Evolutionary conservation across 805 yeast genomes (phyloP), one percentile per base, ranked within the genome.

Genomic region (Teunomyces atbi): DNA sequence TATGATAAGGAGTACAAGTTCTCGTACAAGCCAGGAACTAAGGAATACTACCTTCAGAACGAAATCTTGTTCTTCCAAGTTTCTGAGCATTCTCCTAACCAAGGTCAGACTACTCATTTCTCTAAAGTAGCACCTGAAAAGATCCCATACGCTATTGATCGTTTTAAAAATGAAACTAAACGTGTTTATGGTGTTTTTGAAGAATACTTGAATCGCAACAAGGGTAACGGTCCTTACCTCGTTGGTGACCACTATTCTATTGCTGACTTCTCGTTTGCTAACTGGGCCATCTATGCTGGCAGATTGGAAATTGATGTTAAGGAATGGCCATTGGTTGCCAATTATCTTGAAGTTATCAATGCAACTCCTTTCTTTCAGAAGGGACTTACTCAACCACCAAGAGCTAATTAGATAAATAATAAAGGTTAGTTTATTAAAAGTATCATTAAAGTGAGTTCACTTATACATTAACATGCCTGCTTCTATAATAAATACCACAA

Each of bases 51-150:
- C 62, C 74, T 71, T 51, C 74, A 76, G 58, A 57, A 76, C 53
- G 81, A 79, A 51, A 74, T 83, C 76, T 52, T 77, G 6, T 69
- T 71, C 36, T 82, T 79, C 71, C 84, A 81, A 54, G 73, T 77
- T 66, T 81, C 83, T 6, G 50, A 78, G 6, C 63, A 77, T 34
- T 83, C 84, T 27, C 86, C 87, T 46, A 78, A 75, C 74, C 82
- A 76, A 55, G 87, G 88, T 8, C 86, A 82, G 58, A 78, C 77
- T 35, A 59, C 62, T 49, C 82, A 77, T 57, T 83, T 82, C 57
- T 33, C 48, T 1, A 15, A 45, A 4, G 72, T 47, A 54, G 79
- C 84, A 5, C 61, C 66, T 0, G 86, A 78, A 50, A 76, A 80
- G 55, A 56, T 79, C 37, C 79, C 74, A 18, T 82, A 79, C 56